phyloP scores from a whole-genome alignment of 768 basidiomycete species.

The Harrya chromipes region DNA sequence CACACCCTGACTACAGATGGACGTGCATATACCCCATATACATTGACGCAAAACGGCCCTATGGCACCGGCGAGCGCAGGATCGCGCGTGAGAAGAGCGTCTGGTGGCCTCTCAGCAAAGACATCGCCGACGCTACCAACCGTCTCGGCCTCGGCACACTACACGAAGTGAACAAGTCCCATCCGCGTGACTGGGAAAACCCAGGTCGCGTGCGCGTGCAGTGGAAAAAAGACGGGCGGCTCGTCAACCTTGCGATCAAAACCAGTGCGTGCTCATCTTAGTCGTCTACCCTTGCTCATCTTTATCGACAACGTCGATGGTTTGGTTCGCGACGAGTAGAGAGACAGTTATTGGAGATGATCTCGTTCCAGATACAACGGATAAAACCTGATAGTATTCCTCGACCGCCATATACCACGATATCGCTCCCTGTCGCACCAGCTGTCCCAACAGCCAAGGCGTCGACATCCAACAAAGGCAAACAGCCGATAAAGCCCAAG shows the following conservation, averaged over 20 bases:
- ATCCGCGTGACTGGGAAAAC: conserved; percentile 98
- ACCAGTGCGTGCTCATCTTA: conserved; percentile 56
- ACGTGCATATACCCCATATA: conserved; percentile 96
- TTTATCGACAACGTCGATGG: neutral
- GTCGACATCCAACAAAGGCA: conserved; percentile 42
- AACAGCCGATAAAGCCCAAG: conserved; percentile 49
- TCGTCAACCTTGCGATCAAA: conserved; percentile 66
- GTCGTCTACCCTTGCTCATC: neutral
- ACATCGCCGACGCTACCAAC: conserved; percentile 82
- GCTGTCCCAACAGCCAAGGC: conserved; percentile 31
- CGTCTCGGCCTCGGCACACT: conserved; percentile 75
- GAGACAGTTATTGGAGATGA: conserved; percentile 73
- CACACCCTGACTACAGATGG: conserved; percentile 57
- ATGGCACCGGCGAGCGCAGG: conserved; percentile 78
- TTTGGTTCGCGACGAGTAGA: conserved; percentile 41
- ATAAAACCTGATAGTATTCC: conserved; percentile 70
- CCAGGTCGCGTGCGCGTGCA: conserved; percentile 93
- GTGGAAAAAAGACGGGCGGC: conserved; percentile 77
- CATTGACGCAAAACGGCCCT: conserved; percentile 91
- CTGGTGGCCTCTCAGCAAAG: conserved; percentile 95
- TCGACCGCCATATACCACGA: conserved; percentile 54
- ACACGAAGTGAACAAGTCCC: conserved; percentile 86
- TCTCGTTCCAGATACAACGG: conserved; percentile 69
- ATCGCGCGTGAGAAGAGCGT: conserved; percentile 74
- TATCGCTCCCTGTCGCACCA: conserved; percentile 29